A percentile compares a stretch with the other conserved stretches of the same genome.
Evolutionary conservation across 495 filamentous ascomycete genomes (phyloP).

Genomic region (Neurospora pannonica): DNA sequence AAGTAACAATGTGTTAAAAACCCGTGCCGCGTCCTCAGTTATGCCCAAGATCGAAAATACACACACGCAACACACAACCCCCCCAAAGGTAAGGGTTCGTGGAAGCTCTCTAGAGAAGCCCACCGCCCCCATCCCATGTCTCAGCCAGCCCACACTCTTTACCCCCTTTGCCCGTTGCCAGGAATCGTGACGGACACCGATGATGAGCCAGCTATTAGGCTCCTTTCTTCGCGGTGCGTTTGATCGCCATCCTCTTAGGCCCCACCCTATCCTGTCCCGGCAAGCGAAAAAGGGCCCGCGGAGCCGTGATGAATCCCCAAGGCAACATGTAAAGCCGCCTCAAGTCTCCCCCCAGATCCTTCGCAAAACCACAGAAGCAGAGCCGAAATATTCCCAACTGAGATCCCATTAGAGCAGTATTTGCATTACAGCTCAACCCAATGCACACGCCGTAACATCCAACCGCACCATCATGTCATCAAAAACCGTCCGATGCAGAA

Average conservation of each 20-base stretch:
- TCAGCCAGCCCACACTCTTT: not conserved
- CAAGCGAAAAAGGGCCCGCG: not conserved
- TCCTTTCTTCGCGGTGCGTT: not conserved
- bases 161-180: not conserved
- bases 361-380: not conserved
- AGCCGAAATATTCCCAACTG: not conserved
- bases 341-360: not conserved
- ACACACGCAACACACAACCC: constrained; percentile 9
- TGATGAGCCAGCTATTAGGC: not conserved
- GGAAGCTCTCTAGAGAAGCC: constrained; percentile 6
- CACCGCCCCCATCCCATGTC: constrained; percentile 7
- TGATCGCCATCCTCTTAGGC: not conserved
- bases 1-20: constrained; percentile 2
- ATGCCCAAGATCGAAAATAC: constrained; percentile 27
- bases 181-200: not conserved
- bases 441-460: constrained; percentile 12
- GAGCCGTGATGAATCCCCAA: not conserved
- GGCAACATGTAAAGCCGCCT: not conserved
- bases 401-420: not conserved
- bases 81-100: not conserved
- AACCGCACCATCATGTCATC: constrained; percentile 7
- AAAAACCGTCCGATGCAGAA: constrained; percentile 23
- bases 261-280: not conserved
- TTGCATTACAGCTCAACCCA: constrained; percentile 8
- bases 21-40: constrained; percentile 10